phyloP scores from a whole-genome alignment of 208 protist species.

The Acanthamoeba royreba region DNA sequence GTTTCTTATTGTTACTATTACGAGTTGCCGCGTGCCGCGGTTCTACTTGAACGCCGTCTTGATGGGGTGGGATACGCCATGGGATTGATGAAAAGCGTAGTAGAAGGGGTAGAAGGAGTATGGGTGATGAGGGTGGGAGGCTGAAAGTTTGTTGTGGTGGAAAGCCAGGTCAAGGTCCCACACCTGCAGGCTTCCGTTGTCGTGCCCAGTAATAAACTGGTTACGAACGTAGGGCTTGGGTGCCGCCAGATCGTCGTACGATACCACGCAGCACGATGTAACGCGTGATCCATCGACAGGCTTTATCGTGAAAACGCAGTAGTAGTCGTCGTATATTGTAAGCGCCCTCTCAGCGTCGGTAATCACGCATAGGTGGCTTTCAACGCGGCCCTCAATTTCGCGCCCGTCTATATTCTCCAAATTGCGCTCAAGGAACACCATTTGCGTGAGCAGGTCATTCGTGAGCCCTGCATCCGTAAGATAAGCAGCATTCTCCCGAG shows the following conservation, averaged over 20 bases:
- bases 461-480: neutral
- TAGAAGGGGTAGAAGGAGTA: neutral
- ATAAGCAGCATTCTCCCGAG: neutral
- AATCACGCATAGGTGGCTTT: neutral
- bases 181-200: conserved; percentile 7
- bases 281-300: neutral
- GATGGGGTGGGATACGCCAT: neutral
- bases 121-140: neutral
- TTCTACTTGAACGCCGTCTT: neutral
- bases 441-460: neutral
- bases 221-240: conserved; percentile 8
- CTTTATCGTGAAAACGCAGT: neutral
- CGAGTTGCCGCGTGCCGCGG: neutral
- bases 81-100: neutral
- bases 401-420: neutral
- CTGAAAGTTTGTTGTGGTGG: neutral
- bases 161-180: conserved; percentile 28
- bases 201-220: neutral
- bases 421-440: conserved; percentile 5
- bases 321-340: conserved; percentile 5
- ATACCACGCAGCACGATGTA: neutral
- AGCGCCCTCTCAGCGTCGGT: neutral
- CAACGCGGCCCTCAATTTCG: neutral
- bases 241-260: neutral
- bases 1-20: too few species aligned